phyloP scores from a whole-genome alignment of 2,329 filamentous ascomycete genomes.

The Colletotrichum coccodes region DNA sequence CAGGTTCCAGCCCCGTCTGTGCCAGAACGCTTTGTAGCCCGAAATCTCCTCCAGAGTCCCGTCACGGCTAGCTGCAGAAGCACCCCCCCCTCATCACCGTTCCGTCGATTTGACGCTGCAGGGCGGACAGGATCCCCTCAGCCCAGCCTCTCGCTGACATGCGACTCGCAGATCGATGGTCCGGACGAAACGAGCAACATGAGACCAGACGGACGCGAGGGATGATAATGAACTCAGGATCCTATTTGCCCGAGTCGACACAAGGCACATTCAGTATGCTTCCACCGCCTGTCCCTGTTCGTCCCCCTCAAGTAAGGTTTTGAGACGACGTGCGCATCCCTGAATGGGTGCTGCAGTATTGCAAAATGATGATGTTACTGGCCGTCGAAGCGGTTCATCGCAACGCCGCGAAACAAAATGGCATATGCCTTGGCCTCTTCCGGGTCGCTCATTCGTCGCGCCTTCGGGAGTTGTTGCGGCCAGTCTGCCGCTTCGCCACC shows the following conservation, averaged over 20 bases:
- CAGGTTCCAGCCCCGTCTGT: conserved; percentile 28
- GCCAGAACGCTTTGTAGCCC: conserved; percentile 3
- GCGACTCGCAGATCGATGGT: conserved; percentile 10
- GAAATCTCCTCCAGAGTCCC: not conserved
- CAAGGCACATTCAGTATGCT: conserved; percentile 1
- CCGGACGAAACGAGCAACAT: conserved; percentile 17
- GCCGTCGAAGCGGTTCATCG: conserved; percentile 12
- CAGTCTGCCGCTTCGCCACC: conserved; percentile 18
- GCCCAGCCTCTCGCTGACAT: conserved; percentile 15
- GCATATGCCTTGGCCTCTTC: conserved; percentile 19
- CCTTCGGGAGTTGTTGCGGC: conserved; percentile 9
- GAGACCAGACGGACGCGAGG: conserved; percentile 25
- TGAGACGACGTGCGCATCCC: conserved; percentile 9
- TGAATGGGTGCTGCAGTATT: not conserved
- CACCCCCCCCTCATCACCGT: conserved; percentile 1
- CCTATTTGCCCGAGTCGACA: conserved; percentile 6
- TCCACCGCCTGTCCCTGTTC: conserved; percentile 10
- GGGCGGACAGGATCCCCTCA: conserved; percentile 17
- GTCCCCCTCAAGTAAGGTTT: not conserved
- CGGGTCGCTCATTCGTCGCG: conserved; percentile 16
- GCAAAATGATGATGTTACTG: conserved; percentile 2
- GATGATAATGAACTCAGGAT: conserved; percentile 2
- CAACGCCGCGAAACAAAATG: conserved; percentile 25
- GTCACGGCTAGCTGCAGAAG: conserved; percentile 22
- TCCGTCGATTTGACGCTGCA: conserved; percentile 18